Base-by-base conservation (phyloP, 2,329 filamentous ascomycete genomes). In the Sclerotinia spermophila region DNA sequence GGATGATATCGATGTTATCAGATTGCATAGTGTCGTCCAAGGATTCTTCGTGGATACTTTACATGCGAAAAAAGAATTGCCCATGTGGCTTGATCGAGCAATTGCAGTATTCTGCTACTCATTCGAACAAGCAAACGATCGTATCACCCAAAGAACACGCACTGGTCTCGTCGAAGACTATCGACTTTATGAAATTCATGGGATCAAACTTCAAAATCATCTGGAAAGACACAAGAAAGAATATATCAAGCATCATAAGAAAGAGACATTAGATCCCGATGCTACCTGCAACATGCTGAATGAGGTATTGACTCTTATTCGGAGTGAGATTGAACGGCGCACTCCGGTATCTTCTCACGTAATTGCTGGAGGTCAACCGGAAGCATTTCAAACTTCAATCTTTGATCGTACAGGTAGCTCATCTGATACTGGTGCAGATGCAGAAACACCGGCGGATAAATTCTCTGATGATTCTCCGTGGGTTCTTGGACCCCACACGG, bases 131-230 rank as follows among this genome's bases (percentile, higher is more conserved):
- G 85, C 85, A 4, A 79, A 82, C 48, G 74, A 76, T 45, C 80
- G 82, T 21, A 84, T 85, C 71, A 78, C 80, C n/a, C 78, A 80
- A 8, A 81, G 82, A 67, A 76, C 80, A 0, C 77, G 79, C 44
- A 80, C 82, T 1, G 83, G 84, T 8, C 78, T 85, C 44, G 81
- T 85, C 0, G 84, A 86, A 68, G 86, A 88, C 74, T 87, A 85
- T 74, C 80, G 84, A 19, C 79, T 84, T 15, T 86, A 86, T 66
- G 78, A 81, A 27, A 83, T 86, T 27, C 86, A 88, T 70, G 85
- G 85, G 0, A 80, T 81, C 51, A 82, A 81, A 66, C 77, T 88
- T 24, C 72, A 82, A 4, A 78, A 81, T 40, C 83, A 86, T 74
- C 70, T 86, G 0, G 75, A 76, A n/a, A 80, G 80, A 8, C 80